phyloP scores from a whole-genome alignment of 352 stramenopile species.

The Pythium pectinolyticum region DNA sequence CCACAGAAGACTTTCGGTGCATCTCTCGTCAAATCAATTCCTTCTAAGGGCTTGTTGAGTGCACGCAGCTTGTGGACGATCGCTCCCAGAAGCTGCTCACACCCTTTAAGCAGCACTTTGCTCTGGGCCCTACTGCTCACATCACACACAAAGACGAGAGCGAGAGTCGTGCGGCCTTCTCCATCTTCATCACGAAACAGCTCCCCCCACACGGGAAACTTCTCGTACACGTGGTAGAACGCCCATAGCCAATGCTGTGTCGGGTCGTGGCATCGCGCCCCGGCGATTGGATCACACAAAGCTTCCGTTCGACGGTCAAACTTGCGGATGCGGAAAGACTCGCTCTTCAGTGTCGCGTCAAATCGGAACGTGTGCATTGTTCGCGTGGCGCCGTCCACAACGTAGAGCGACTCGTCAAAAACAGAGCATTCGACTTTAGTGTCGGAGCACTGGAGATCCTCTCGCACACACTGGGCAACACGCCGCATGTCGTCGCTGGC shows the following conservation, averaged over 20 bases:
- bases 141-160: slow-evolving; percentile 4
- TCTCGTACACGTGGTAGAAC: slow-evolving; percentile 41
- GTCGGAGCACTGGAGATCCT: background rate
- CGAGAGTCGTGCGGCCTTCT: background rate
- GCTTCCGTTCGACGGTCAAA: background rate
- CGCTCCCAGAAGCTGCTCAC: slow-evolving; percentile 22
- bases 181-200: background rate
- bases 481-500: background rate
- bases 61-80: slow-evolving; percentile 54
- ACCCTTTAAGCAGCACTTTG: slow-evolving; percentile 1
- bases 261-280: too few species aligned
- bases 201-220: slow-evolving; percentile 34
- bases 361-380: slow-evolving; percentile 13
- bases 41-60: slow-evolving; percentile 57
- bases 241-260: slow-evolving; percentile 33
- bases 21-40: slow-evolving; percentile 17
- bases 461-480: background rate
- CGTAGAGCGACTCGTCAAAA: slow-evolving; percentile 1
- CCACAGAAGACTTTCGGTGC: too few species aligned
- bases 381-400: slow-evolving; percentile 23
- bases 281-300: slow-evolving; percentile 29
- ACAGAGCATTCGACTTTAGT: background rate
- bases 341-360: slow-evolving; percentile 39
- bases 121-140: background rate
- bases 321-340: slow-evolving; percentile 48